Conservation (phyloP, 352 stramenopile species). For the Globisporangium splendens region DNA sequence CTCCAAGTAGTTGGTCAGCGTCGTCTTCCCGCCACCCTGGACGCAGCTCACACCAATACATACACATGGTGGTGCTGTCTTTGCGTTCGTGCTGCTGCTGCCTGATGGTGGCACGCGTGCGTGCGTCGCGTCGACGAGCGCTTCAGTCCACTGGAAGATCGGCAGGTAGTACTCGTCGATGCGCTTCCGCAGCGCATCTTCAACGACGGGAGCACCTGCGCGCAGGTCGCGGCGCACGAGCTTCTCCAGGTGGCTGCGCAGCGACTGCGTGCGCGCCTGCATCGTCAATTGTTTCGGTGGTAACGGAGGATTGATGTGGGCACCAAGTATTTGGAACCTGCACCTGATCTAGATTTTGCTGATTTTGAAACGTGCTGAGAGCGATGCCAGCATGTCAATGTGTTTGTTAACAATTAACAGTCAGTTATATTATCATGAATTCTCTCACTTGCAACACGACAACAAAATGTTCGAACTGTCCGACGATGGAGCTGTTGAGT, state of each 20-base stretch:
- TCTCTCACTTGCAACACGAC: too few relatives aligned
- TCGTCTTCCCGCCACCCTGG: constrained; percentile 85
- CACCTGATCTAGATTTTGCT: too few relatives aligned
- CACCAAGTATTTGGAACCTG: too few relatives aligned
- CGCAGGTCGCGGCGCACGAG: constrained; percentile 46
- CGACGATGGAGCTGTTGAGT: too few relatives aligned
- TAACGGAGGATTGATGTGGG: too few relatives aligned
- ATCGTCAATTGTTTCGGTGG: background rate
- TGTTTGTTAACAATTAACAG: too few relatives aligned
- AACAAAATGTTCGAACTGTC: too few relatives aligned
- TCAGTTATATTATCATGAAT: too few relatives aligned
- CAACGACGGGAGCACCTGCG: constrained; percentile 23
- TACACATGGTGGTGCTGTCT: constrained; percentile 34
- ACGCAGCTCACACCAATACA: constrained; percentile 78
- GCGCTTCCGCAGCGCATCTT: constrained; percentile 35
- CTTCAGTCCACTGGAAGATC: constrained; percentile 69
- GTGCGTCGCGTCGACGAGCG: constrained; percentile 37
- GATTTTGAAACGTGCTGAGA: too few relatives aligned
- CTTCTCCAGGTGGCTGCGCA: constrained; percentile 50
- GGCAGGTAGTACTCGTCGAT: constrained; percentile 78
- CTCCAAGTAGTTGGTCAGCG: constrained; percentile 65
- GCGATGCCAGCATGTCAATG: background rate
- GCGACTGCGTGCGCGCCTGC: background rate
- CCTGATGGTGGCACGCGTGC: background rate
- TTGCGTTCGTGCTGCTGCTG: background rate